Percentiles rank a stretch among this genome's conserved stretches.
Evolutionary conservation across 192 early-diverging fungal species (phyloP).

Genomic region (Powellomyces hirtus): DNA sequence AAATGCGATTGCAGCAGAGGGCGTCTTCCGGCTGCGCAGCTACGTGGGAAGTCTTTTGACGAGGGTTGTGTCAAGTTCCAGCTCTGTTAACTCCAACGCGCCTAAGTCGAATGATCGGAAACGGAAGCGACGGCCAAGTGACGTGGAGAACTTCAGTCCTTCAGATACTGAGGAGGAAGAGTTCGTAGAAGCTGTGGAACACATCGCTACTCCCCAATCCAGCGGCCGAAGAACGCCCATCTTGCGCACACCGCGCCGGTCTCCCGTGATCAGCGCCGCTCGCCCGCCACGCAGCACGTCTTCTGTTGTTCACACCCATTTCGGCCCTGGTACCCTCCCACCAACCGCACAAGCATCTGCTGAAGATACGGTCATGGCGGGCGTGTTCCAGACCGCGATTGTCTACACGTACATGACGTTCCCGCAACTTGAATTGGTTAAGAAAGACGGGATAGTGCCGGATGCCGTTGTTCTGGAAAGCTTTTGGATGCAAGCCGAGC

Average conservation of each 20-base stretch:
- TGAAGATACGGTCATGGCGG: conserved; percentile 28
- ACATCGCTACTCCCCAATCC: not conserved
- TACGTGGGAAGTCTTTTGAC: conserved; percentile 12
- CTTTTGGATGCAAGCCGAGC: conserved; percentile 48
- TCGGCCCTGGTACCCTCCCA: not conserved
- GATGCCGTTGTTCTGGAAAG: conserved; percentile 34
- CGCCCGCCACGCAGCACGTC: not conserved
- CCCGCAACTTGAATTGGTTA: conserved; percentile 45
- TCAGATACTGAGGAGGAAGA: not conserved
- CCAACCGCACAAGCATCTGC: not conserved
- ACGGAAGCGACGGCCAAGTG: conserved; percentile 1
- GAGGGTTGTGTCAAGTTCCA: not conserved
- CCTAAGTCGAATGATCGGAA: not conserved
- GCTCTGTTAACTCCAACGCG: not conserved
- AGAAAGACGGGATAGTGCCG: conserved; percentile 40
- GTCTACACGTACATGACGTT: conserved; percentile 50
- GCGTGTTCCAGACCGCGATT: conserved; percentile 39
- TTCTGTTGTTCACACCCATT: conserved; percentile 7
- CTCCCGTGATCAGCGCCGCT: not conserved
- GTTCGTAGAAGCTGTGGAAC: not conserved
- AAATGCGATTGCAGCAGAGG: conserved; percentile 8
- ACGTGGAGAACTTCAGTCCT: conserved; percentile 3
- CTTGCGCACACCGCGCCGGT: not conserved
- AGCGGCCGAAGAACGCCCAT: not conserved
- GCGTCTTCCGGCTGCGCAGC: conserved; percentile 13